phyloP scores from a whole-genome alignment of 805 yeast genomes.

The Kluyveromyces aestuarii region DNA sequence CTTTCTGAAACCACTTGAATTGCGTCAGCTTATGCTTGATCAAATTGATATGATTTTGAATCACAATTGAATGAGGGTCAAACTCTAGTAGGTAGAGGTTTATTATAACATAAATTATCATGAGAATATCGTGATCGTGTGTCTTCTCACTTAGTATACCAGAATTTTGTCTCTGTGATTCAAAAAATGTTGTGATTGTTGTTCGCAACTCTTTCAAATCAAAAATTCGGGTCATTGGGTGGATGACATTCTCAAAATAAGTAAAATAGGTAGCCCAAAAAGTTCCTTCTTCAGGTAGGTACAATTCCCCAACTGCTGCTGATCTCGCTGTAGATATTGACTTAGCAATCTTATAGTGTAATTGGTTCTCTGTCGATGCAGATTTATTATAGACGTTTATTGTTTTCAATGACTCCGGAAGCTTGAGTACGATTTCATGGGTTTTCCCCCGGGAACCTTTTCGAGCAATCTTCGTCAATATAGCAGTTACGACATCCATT shows the following conservation, averaged over 20 bases:
- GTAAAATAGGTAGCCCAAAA: conserved; percentile 17
- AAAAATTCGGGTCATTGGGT: conserved; percentile 18
- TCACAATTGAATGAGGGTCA: background rate
- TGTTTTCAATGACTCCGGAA: background rate
- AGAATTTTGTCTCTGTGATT: conserved; percentile 1
- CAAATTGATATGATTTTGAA: conserved; percentile 1
- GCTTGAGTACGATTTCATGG: background rate
- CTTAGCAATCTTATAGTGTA: background rate
- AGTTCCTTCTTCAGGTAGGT: conserved; percentile 11
- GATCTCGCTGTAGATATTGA: background rate
- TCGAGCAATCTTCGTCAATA: background rate
- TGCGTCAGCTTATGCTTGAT: background rate
- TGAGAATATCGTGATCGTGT: background rate
- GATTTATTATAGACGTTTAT: background rate
- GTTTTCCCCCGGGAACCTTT: background rate
- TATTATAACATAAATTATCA: background rate
- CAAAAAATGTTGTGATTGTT: conserved; percentile 12
- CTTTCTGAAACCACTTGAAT: conserved; percentile 20
- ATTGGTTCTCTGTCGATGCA: background rate
- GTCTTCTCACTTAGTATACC: background rate
- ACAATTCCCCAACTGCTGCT: background rate
- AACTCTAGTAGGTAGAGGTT: background rate
- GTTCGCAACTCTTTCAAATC: conserved; percentile 10
- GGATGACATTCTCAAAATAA: conserved; percentile 14
- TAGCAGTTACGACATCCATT: background rate